Percentiles rank a stretch among this genome's conserved stretches.
These are phyloP conservation scores for Leccinellum luteum DNA, from an alignment of 768 basidiomycete species.

Conservation along the genomic window DNA sequence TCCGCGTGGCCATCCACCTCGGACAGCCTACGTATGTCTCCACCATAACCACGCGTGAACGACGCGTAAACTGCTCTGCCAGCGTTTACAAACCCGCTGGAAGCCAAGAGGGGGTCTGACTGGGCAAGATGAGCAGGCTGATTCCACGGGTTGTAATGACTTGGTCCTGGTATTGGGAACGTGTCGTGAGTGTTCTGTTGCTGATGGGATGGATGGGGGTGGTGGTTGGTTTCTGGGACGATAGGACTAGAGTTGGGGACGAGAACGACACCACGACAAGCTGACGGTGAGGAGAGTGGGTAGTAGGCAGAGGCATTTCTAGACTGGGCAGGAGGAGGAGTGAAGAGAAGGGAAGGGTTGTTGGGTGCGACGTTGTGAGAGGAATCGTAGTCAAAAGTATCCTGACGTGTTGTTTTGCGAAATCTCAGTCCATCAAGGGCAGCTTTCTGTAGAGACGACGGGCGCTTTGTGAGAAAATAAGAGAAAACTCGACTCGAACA, in stretches of 20 bases:
- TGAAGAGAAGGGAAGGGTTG: slow-evolving; percentile 44
- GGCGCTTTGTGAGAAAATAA: slow-evolving; percentile 35
- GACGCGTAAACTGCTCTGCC: slow-evolving; percentile 48
- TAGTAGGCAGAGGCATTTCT: slow-evolving; percentile 62
- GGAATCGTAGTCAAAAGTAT: slow-evolving; percentile 24
- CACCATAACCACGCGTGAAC: slow-evolving; percentile 42
- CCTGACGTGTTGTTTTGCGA: slow-evolving; percentile 40
- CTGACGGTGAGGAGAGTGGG: not conserved
- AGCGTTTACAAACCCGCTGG: slow-evolving; percentile 55
- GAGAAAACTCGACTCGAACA: slow-evolving; percentile 25
- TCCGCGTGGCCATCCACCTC: slow-evolving; percentile 41
- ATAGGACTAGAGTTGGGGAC: slow-evolving; percentile 77
- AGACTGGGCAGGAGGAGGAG: slow-evolving; percentile 58
- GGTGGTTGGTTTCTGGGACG: slow-evolving; percentile 37
- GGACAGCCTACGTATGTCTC: slow-evolving; percentile 37
- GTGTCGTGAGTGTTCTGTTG: slow-evolving; percentile 41
- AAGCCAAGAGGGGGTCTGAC: slow-evolving; percentile 55
- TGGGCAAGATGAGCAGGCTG: slow-evolving; percentile 32
- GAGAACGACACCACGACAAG: slow-evolving; percentile 53
- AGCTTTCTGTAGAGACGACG: slow-evolving; percentile 36
- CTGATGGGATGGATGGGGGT: slow-evolving; percentile 39
- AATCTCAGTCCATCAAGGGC: slow-evolving; percentile 47
- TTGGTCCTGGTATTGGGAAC: slow-evolving; percentile 40
- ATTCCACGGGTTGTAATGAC: slow-evolving; percentile 37
- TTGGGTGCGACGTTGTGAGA: slow-evolving; percentile 62